These are phyloP conservation scores for Lasiodiplodia sp. DNA, from an alignment of 2,329 filamentous ascomycete species.

Conservation along the genomic window DNA sequence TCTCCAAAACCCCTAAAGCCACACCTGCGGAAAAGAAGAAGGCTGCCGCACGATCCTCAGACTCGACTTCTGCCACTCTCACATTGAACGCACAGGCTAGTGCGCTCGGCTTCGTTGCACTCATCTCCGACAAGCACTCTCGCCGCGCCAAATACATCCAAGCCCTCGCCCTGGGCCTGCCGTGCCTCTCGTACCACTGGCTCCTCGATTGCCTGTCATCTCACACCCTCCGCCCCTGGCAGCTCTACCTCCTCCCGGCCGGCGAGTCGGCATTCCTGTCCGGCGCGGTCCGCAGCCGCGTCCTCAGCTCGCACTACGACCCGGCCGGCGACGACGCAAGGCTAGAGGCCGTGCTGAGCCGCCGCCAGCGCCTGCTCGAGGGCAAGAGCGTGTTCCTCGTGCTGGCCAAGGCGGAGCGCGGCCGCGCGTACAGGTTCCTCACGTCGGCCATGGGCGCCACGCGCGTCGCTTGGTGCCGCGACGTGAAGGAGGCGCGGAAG, in stretches of 20 bases:
- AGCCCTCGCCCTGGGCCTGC: constrained; percentile 86
- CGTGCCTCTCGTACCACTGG: constrained; percentile 86
- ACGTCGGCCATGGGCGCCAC: constrained; percentile 78
- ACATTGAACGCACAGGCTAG: constrained; percentile 61
- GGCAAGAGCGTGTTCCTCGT: constrained; percentile 75
- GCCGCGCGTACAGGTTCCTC: constrained; percentile 74
- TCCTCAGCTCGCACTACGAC: constrained; percentile 64
- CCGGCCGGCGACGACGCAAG: constrained; percentile 57
- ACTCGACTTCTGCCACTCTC: constrained; percentile 45
- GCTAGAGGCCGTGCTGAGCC: constrained; percentile 39
- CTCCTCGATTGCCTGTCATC: constrained; percentile 73
- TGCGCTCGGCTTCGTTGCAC: constrained; percentile 76
- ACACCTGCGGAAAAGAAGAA: constrained; percentile 10
- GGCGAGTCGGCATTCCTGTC: constrained; percentile 80
- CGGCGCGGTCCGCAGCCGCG: constrained; percentile 78
- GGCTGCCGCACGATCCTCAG: background rate
- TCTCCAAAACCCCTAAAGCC: background rate
- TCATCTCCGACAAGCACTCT: constrained; percentile 86
- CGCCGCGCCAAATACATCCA: constrained; percentile 93
- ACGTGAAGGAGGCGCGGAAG: constrained; percentile 69
- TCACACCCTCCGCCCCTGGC: constrained; percentile 72
- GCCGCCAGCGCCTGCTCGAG: constrained; percentile 68
- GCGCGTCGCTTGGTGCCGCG: constrained; percentile 69
- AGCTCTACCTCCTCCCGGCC: constrained; percentile 82
- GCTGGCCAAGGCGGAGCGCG: constrained; percentile 65